phyloP scores from a whole-genome alignment of 2,329 filamentous ascomycete species.

The Fusarium veterinarium region DNA sequence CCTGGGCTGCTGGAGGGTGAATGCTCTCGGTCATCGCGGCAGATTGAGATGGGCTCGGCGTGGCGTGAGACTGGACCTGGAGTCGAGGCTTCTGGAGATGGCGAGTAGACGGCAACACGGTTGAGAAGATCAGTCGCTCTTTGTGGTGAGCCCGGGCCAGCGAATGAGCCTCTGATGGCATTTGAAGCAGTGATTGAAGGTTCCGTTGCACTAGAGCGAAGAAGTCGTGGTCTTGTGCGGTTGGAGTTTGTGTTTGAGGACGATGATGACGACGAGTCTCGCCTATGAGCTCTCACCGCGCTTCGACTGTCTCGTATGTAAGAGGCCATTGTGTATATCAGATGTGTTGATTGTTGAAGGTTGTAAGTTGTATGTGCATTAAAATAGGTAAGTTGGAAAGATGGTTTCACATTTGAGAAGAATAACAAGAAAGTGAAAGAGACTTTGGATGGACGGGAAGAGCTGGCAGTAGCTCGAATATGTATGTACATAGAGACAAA shows the following conservation, averaged over 20 bases:
- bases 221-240: conserved; percentile 63
- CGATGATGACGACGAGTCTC: conserved; percentile 44
- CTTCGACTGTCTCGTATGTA: conserved; percentile 43
- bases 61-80: conserved; percentile 37
- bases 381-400: conserved; percentile 20
- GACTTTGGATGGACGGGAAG: conserved; percentile 13
- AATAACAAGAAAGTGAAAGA: conserved; percentile 14
- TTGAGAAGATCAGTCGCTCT: conserved; percentile 66
- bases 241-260: conserved; percentile 39
- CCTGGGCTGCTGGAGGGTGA: conserved; percentile 37
- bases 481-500: conserved; percentile 23
- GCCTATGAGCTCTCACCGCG: conserved; percentile 41
- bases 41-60: conserved; percentile 39
- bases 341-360: not conserved
- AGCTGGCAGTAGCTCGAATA: conserved; percentile 37
- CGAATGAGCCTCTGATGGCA: conserved; percentile 62
- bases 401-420: conserved; percentile 32
- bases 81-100: conserved; percentile 34
- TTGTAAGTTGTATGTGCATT: conserved; percentile 5
- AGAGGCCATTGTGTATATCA: conserved; percentile 38
- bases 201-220: conserved; percentile 67
- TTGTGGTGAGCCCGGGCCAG: conserved; percentile 60
- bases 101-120: conserved; percentile 63
- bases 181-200: conserved; percentile 68
- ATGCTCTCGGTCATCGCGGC: conserved; percentile 33